Conservation (phyloP, 257 asterid genomes). For the Solanum gandarillasii region DNA sequence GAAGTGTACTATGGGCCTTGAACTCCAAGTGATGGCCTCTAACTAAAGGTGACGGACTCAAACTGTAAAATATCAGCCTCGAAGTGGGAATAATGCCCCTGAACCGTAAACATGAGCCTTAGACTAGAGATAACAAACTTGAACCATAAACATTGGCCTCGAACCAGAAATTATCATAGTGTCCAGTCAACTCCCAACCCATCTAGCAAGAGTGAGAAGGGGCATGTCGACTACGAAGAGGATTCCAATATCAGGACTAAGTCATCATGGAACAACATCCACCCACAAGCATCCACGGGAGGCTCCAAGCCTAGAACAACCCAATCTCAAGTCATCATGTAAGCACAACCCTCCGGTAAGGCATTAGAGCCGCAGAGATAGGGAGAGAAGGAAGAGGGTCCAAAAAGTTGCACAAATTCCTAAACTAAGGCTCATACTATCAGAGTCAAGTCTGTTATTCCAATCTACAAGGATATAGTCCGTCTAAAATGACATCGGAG, state of each 20-base stretch:
- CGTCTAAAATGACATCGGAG: neutral
- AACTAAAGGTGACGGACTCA: no score
- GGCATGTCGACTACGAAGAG: neutral
- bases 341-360: neutral
- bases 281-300: neutral
- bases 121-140: neutral
- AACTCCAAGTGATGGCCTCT: no score
- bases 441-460: neutral
- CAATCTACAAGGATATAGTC: neutral
- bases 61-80: no score
- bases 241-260: neutral
- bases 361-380: neutral
- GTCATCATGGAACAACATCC: neutral
- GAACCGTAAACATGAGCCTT: neutral
- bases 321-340: neutral
- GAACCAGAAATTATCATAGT: neutral
- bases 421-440: neutral
- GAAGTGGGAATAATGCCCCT: neutral
- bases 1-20: no score
- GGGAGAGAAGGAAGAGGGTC: neutral
- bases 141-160: neutral
- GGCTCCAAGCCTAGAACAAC: neutral
- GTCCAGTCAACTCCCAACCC: neutral
- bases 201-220: neutral
- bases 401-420: neutral